A percentile compares a stretch with the other conserved stretches of the same genome.
Conservation (phyloP, 495 filamentous ascomycete genomes). For the Aspergillus campestris region DNA sequence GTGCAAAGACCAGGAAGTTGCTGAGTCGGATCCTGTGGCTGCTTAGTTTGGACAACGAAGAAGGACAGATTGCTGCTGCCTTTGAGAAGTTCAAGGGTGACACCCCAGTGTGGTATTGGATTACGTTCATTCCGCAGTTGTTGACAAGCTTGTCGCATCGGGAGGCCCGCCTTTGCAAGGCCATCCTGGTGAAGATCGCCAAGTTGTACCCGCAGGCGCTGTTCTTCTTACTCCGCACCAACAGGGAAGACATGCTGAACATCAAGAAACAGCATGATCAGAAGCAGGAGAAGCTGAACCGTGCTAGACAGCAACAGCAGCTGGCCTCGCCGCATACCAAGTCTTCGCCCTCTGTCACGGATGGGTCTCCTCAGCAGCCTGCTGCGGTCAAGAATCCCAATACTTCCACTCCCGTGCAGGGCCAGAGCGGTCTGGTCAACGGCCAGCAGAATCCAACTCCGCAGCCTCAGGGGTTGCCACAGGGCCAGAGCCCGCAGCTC, state of each 20-base stretch:
- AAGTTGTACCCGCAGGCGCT: constrained; percentile 90
- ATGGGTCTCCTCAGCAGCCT: constrained; percentile 35
- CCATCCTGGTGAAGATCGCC: constrained; percentile 83
- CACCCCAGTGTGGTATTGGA: constrained; percentile 97
- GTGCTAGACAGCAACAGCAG: constrained; percentile 29
- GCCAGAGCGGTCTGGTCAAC: constrained; percentile 21
- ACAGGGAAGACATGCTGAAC: constrained; percentile 83
- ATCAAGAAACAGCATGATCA: constrained; percentile 84
- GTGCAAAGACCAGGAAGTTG: constrained; percentile 87
- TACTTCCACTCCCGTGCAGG: constrained; percentile 16
- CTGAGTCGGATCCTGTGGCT: constrained; percentile 96
- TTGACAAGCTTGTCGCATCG: constrained; percentile 80
- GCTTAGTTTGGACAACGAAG: constrained; percentile 83
- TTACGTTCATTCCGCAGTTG: constrained; percentile 95
- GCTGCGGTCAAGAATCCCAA: constrained; percentile 26
- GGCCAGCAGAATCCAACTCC: constrained; percentile 22
- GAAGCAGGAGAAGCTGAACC: constrained; percentile 58
- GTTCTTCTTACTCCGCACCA: constrained; percentile 89
- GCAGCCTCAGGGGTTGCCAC: constrained; percentile 18
- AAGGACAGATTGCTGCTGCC: constrained; percentile 65
- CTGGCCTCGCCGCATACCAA: constrained; percentile 43
- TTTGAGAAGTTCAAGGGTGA: constrained; percentile 96
- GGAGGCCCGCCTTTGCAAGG: constrained; percentile 77
- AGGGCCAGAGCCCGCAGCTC: constrained; percentile 12
- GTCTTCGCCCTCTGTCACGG: constrained; percentile 45